These are phyloP conservation scores for Botryotinia narcissicola DNA, from an alignment of 2,329 filamentous ascomycete species.

Conservation along the genomic window DNA sequence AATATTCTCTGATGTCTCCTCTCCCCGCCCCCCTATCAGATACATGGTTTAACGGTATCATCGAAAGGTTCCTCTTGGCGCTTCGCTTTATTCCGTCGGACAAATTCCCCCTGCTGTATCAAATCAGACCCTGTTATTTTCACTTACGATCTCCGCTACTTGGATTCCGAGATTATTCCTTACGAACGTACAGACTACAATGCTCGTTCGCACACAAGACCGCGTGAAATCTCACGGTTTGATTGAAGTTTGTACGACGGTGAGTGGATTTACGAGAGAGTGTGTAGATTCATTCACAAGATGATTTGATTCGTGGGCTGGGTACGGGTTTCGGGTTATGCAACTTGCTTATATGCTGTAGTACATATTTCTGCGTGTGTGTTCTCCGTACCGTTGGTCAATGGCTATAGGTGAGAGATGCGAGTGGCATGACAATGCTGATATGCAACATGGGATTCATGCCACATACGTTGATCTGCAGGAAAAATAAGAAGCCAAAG, in stretches of 20 bases:
- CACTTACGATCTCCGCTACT: background rate
- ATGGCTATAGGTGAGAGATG: background rate
- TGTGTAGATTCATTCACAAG: background rate
- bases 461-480: constrained; percentile 6
- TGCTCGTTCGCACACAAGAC: background rate
- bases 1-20: background rate
- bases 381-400: background rate
- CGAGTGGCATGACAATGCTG: background rate
- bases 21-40: background rate
- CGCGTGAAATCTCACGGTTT: background rate
- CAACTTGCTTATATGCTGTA: background rate
- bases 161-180: background rate
- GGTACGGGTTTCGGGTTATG: background rate
- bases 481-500: background rate
- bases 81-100: constrained; percentile 13
- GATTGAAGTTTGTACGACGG: background rate
- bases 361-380: background rate
- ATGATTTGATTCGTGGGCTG: background rate
- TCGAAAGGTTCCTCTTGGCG: background rate
- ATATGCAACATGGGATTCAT: background rate
- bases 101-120: background rate
- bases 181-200: background rate
- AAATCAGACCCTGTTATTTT: background rate
- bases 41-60: background rate
- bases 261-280: background rate